Evolutionary conservation across 176 grass and related monocot species (phyloP).

Genomic region (Triticum monococcum): DNA sequence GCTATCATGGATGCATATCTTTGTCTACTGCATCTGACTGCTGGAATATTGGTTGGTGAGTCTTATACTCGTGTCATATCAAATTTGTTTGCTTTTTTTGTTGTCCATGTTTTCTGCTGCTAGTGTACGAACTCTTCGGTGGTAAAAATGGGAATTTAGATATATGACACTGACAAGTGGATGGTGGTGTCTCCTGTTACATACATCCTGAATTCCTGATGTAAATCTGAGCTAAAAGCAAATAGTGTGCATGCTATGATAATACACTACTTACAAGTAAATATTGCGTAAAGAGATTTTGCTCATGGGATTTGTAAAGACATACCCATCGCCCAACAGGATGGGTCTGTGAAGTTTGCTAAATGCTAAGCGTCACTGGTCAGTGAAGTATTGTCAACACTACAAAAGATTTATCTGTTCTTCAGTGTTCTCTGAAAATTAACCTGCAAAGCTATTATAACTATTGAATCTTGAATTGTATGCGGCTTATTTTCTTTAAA

Average conservation of each 20-base stretch:
- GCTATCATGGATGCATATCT: constrained; percentile 99
- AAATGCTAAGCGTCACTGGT: neutral
- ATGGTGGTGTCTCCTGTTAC: neutral
- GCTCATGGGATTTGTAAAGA: neutral
- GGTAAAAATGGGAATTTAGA: neutral
- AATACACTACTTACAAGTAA: constrained; percentile 14
- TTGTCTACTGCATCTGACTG: constrained; percentile 95
- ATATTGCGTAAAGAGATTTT: neutral
- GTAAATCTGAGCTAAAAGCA: neutral
- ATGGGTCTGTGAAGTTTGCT: neutral
- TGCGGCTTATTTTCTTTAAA: constrained; percentile 1
- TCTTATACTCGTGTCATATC: constrained; percentile 14
- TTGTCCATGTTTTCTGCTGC: neutral
- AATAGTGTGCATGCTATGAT: constrained; percentile 4
- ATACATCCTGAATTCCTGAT: neutral
- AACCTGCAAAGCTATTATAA: neutral
- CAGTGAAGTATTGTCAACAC: neutral
- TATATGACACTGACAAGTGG: neutral
- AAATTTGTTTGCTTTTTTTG: neutral
- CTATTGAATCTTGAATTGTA: neutral
- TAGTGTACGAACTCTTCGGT: neutral
- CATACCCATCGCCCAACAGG: neutral
- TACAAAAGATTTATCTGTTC: neutral
- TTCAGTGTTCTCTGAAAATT: neutral
- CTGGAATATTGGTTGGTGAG: constrained; percentile 98